phyloP scores from a whole-genome alignment of 768 basidiomycete genomes.

The Epithele typhae region DNA sequence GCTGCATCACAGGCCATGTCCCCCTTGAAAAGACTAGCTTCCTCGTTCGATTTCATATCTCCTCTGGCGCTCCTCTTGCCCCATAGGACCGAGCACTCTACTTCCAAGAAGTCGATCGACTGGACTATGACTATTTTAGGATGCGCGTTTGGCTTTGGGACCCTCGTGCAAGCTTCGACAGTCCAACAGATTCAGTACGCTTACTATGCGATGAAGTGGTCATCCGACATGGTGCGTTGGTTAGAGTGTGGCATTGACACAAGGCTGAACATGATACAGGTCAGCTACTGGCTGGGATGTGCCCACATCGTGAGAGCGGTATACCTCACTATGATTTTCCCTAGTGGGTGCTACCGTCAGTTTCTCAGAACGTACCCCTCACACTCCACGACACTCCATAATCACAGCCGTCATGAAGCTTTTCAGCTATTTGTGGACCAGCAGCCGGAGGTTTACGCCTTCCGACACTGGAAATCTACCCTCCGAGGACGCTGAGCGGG shows the following conservation, averaged over 20 bases:
- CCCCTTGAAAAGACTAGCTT: constrained; percentile 38
- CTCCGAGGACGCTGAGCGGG: too few relatives aligned
- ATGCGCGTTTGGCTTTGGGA: constrained; percentile 43
- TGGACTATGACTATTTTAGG: constrained; percentile 65
- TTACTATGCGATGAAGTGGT: constrained; percentile 58
- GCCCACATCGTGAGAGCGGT: constrained; percentile 38
- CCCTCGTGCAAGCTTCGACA: constrained; percentile 45
- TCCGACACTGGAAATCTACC: too few relatives aligned
- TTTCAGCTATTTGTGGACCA: constrained; percentile 28
- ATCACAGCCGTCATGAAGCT: constrained; percentile 50
- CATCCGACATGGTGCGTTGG: constrained; percentile 55
- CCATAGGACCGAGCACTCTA: constrained; percentile 26
- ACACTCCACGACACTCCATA: not conserved
- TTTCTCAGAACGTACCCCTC: not conserved
- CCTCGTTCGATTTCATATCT: constrained; percentile 53
- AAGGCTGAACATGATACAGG: too few relatives aligned
- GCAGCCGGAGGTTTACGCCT: too few relatives aligned
- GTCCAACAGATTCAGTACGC: constrained; percentile 63
- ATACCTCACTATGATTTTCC: constrained; percentile 53
- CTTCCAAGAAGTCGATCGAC: constrained; percentile 42
- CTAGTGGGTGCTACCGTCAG: constrained; percentile 48
- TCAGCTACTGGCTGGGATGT: constrained; percentile 62
- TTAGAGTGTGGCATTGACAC: too few relatives aligned
- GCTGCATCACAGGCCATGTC: not conserved
- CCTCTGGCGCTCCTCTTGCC: constrained; percentile 70